Percentiles rank a stretch among this genome's conserved stretches.
phyloP scores from a whole-genome alignment of 1,139 yeast species.

The Blastobotrys proliferans region DNA sequence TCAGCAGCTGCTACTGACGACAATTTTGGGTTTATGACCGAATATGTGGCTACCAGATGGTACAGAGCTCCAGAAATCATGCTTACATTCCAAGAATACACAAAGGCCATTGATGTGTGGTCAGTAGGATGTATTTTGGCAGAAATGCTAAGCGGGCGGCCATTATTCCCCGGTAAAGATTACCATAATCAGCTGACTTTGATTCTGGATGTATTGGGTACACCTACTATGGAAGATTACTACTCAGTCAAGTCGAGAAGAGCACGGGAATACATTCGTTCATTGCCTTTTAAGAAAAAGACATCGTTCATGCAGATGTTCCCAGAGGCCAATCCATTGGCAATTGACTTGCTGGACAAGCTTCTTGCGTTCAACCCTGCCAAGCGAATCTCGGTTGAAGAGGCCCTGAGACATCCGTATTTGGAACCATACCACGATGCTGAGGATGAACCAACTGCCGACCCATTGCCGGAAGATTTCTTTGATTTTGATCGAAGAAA shows the following conservation, averaged over 20 bases:
- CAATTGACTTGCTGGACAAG: constrained; percentile 70
- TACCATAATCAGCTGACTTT: constrained; percentile 85
- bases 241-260: constrained; percentile 74
- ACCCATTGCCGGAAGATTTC: constrained; percentile 68
- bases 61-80: constrained; percentile 96
- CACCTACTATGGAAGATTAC: constrained; percentile 81
- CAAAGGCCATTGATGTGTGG: constrained; percentile 96
- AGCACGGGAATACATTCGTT: constrained; percentile 79
- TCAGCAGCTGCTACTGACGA: constrained; percentile 50
- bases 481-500: constrained; percentile 79
- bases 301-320: constrained; percentile 52
- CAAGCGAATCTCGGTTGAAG: constrained; percentile 71
- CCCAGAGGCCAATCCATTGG: constrained; percentile 58
- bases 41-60: constrained; percentile 97
- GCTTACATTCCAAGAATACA: constrained; percentile 89
- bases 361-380: constrained; percentile 78
- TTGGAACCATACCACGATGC: constrained; percentile 75
- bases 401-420: constrained; percentile 82
- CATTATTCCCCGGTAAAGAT: constrained; percentile 92
- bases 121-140: constrained; percentile 94
- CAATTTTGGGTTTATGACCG: constrained; percentile 79
- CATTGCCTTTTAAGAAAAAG: constrained; percentile 62
- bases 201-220: constrained; percentile 84
- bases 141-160: constrained; percentile 82
- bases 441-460: constrained; percentile 74